These are phyloP conservation scores for Taxillus chinensis DNA, from an alignment of 164 flowering plant species.

Conservation along the genomic window DNA sequence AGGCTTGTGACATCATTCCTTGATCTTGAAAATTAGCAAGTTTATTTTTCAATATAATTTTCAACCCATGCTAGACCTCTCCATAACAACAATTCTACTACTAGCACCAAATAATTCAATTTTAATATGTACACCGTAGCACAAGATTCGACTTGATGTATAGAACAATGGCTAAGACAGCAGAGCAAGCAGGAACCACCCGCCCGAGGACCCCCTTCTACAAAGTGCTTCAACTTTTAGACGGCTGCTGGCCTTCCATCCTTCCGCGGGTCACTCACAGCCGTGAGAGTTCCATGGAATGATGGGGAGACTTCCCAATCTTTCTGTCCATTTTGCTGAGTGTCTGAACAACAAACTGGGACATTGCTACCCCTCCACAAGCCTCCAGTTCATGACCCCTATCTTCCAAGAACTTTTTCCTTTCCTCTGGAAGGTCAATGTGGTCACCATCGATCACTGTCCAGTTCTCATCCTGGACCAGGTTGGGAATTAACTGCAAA, in stretches of 20 bases:
- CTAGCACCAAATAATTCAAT: too few relatives aligned
- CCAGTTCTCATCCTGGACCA: slow-evolving; percentile 68
- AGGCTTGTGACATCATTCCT: too few relatives aligned
- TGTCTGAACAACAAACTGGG: slow-evolving; percentile 73
- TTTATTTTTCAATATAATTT: too few relatives aligned
- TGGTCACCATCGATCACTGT: slow-evolving; percentile 70
- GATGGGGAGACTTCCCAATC: slow-evolving; percentile 8
- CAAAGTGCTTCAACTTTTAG: slow-evolving; percentile 14
- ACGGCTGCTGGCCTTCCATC: slow-evolving; percentile 73
- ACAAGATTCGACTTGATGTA: too few relatives aligned
- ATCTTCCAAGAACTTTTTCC: slow-evolving; percentile 42
- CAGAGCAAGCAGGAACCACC: too few relatives aligned
- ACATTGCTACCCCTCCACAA: slow-evolving; percentile 45
- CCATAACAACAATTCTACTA: too few relatives aligned
- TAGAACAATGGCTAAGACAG: too few relatives aligned
- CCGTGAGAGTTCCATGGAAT: slow-evolving; percentile 57
- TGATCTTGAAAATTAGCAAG: too few relatives aligned
- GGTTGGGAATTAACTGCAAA: slow-evolving; percentile 81
- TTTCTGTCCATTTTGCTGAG: slow-evolving; percentile 18
- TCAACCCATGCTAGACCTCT: too few relatives aligned
- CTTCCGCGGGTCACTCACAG: slow-evolving; percentile 83
- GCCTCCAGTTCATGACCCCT: slow-evolving; percentile 57
- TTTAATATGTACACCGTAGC: too few relatives aligned
- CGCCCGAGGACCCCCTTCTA: too few relatives aligned
- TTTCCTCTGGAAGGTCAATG: slow-evolving; percentile 51